Base-by-base conservation (phyloP, 495 filamentous ascomycete species). In the Cenococcum geophilum region DNA sequence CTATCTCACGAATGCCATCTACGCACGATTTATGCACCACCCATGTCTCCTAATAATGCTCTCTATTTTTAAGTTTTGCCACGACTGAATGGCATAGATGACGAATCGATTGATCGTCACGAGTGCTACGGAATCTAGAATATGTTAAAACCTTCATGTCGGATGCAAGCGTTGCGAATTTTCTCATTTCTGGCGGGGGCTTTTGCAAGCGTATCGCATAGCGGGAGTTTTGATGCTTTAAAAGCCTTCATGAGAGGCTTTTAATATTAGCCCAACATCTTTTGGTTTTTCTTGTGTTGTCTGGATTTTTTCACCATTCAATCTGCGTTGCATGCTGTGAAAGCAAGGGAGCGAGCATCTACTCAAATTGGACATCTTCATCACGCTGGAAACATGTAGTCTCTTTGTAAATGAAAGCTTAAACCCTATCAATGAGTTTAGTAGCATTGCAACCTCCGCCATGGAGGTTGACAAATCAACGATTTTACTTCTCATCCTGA, bases 171-270 rank as follows among this genome's bases (percentile, higher is more conserved):
- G 49, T 52, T 52, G 49, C 49, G 25, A 25, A 27, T 16, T 52
- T 48, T 12, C 12, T 52, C 36, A 49, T 57, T 51, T 34, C 22
- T 48, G 14, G 20, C 52, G 53, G 55, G 54, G 23, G 55, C 55
- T 56, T 64, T 42, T 53, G 48, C 45, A 50, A 56, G 20, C 23
- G 55, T 50, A 55, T 58, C 48, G 60, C 60, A 27, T 60, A 57
- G 62, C 57, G 62, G 62, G 62, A 57, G 62, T 64, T 60, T 23
- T 55, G 59, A 61, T 54, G 14, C 32, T 43, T 55, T 1, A 20
- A 21, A 27, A 20, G 4, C n/a, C n/a, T 43, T 35, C 34, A 45
- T 20, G 40, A 45, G 11, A 18, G 11, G 14, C 14, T 45, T 45
- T 45, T 18, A 45, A 45, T 16, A 10, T 18, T 45, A 4, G 27